These are phyloP conservation scores for Parafenestella ontariensis DNA, from an alignment of 2,329 filamentous ascomycete genomes.

Conservation along the genomic window DNA sequence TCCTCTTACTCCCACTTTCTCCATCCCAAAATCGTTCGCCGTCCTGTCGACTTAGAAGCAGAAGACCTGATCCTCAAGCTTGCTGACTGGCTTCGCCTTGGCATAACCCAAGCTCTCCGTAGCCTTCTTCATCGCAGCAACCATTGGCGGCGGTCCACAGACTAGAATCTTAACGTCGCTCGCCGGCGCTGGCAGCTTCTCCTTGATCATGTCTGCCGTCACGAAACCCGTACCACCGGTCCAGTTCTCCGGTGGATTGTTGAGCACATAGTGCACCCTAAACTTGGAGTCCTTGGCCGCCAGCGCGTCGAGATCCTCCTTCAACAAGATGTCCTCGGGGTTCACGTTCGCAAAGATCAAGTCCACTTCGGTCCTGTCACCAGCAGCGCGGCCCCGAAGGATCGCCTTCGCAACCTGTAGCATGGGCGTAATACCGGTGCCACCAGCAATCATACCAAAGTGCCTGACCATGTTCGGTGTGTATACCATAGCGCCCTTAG, in stretches of 20 bases:
- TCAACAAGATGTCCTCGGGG: slow-evolving; percentile 75
- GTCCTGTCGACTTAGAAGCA: slow-evolving; percentile 70
- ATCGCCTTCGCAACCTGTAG: slow-evolving; percentile 94
- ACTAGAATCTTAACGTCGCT: slow-evolving; percentile 91
- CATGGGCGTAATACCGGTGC: slow-evolving; percentile 98
- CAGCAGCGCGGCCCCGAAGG: slow-evolving; percentile 74
- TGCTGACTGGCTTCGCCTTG: slow-evolving; percentile 94
- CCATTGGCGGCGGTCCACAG: slow-evolving; percentile 95
- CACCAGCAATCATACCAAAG: slow-evolving; percentile 98
- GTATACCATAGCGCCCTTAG: slow-evolving; percentile 98
- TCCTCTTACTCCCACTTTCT: not conserved
- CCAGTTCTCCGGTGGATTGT: slow-evolving; percentile 94
- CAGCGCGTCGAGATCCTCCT: slow-evolving; percentile 86
- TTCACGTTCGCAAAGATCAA: not conserved
- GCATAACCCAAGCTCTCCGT: slow-evolving; percentile 87
- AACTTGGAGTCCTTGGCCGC: slow-evolving; percentile 79
- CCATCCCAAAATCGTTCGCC: not conserved
- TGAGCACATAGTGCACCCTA: slow-evolving; percentile 91
- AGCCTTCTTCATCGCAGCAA: slow-evolving; percentile 95
- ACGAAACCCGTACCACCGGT: slow-evolving; percentile 93
- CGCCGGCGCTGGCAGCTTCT: slow-evolving; percentile 81
- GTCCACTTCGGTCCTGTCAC: slow-evolving; percentile 87
- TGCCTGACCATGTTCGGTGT: slow-evolving; percentile 94
- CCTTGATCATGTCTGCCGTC: slow-evolving; percentile 92
- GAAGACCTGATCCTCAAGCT: slow-evolving; percentile 97